Evolutionary conservation across 768 basidiomycete genomes (phyloP), one percentile per base, ranked within the genome.

Genomic region (Paxillus ammoniavirescens): DNA sequence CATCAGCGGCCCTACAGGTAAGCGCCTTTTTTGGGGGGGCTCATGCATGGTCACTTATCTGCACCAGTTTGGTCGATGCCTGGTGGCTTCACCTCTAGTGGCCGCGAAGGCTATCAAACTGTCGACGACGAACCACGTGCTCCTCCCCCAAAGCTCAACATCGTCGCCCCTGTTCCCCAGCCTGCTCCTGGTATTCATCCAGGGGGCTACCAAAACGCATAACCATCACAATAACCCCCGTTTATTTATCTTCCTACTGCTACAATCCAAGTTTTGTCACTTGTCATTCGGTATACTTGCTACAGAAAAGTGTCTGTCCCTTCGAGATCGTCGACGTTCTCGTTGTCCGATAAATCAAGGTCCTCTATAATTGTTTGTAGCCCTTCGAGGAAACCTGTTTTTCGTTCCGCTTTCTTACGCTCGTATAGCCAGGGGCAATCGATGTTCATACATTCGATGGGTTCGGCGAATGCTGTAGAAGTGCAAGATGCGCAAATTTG

Each of bases 371-470:
- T 26, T 31, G 59, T 65, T 17, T 61, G 56, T 12, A 75, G 47
- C 8, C 63, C 63, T 13, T 66, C 65, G 21, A 75, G 49, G n/a
- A 52, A 61, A 42, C 68, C 70, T 5, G 56, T 42, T 53, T 71
- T 76, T 54, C 66, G 61, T 55, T 86, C 83, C 5, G 78, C 74
- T 60, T 82, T 85, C 55, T 79, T 81, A 35, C 91, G 76, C 30
- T 86, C 80, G 60, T 83, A 97, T 33, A 93, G 68, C 83, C 91
- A 88, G 0, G 87, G 81, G 65, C 95, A 98, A 64, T 97, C 93
- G 43, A 91, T 73, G 8, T 91, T 92, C 62, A 89, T 84, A 70
- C 95, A 98, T 33, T 79, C 68, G 43, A 86, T 79, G 0, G 79
- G 76, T 52, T 92, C 91, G 12, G 70, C 72, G 4, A 75, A 69